phyloP scores from a whole-genome alignment of 116 monocot species.

The Iris pallida region DNA sequence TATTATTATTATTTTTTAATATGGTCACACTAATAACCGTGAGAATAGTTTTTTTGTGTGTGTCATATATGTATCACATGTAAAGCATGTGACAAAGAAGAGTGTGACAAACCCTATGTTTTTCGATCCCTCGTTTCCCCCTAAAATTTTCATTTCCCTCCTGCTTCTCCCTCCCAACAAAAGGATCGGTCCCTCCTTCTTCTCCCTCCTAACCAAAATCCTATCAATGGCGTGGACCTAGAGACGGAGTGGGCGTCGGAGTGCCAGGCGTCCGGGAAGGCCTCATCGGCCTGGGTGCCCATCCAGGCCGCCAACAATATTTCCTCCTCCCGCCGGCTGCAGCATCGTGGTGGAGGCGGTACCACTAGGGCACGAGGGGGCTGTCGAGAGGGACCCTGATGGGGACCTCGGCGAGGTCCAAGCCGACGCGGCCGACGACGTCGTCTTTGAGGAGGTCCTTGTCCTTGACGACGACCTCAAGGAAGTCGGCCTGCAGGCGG shows the following conservation, averaged over 20 bases:
- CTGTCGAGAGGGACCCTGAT: conserved; percentile 56
- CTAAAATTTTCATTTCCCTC: too few species aligned
- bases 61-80: too few species aligned
- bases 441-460: conserved; percentile 66
- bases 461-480: conserved; percentile 66
- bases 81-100: too few species aligned
- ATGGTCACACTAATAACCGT: too few species aligned
- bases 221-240: too few species aligned
- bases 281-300: conserved; percentile 70
- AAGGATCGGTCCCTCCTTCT: too few species aligned
- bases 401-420: conserved; percentile 53
- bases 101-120: too few species aligned
- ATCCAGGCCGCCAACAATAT: conserved; percentile 67
- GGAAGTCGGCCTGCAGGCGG: conserved; percentile 33
- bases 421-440: conserved; percentile 40
- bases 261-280: conserved; percentile 68
- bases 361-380: conserved; percentile 75
- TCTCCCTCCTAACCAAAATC: too few species aligned
- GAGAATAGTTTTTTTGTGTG: too few species aligned
- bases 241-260: conserved; percentile 44
- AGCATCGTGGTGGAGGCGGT: conserved; percentile 50
- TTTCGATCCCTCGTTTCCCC: too few species aligned
- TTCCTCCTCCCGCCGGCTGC: conserved; percentile 34
- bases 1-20: too few species aligned
- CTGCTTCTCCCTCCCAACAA: too few species aligned